These are phyloP conservation scores for Ascochyta fabae DNA, from an alignment of 2,329 filamentous ascomycete genomes.

Conservation along the genomic window DNA sequence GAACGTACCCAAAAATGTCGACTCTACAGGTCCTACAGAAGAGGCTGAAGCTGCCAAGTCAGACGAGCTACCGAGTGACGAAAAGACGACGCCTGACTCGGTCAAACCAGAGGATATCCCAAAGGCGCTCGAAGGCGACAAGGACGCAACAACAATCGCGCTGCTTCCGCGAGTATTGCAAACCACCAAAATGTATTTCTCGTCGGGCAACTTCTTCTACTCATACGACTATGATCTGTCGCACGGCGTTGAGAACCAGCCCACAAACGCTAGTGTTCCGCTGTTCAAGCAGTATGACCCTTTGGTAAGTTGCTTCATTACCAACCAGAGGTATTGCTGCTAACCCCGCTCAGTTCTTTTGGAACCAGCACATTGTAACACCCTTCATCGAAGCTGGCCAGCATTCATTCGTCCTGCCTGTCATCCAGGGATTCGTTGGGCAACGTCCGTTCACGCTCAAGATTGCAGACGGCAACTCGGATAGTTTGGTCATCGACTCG, in stretches of 20 bases:
- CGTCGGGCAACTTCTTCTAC: slow-evolving; percentile 86
- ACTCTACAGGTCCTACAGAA: slow-evolving; percentile 35
- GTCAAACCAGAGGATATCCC: slow-evolving; percentile 46
- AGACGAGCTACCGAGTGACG: slow-evolving; percentile 25
- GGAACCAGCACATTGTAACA: slow-evolving; percentile 79
- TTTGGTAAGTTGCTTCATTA: slow-evolving; percentile 53
- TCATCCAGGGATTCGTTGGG: slow-evolving; percentile 94
- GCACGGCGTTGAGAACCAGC: slow-evolving; percentile 60
- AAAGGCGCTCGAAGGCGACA: slow-evolving; percentile 40
- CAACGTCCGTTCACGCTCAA: slow-evolving; percentile 82
- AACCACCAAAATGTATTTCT: slow-evolving; percentile 84
- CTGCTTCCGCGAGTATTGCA: slow-evolving; percentile 84
- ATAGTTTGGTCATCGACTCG: slow-evolving; percentile 45
- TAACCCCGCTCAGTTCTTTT: slow-evolving; percentile 70
- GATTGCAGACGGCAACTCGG: slow-evolving; percentile 44
- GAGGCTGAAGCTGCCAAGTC: slow-evolving; percentile 32
- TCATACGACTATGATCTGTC: slow-evolving; percentile 96
- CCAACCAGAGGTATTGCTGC: neutral
- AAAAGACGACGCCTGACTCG: slow-evolving; percentile 24
- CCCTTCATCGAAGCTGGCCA: slow-evolving; percentile 78
- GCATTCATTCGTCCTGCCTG: slow-evolving; percentile 73
- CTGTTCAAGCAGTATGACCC: slow-evolving; percentile 76
- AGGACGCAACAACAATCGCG: slow-evolving; percentile 41
- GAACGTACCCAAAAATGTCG: slow-evolving; percentile 42
- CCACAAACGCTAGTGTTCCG: slow-evolving; percentile 59